Conservation (phyloP, 78 protist species). For the Dictyostelium firmibasis region DNA sequence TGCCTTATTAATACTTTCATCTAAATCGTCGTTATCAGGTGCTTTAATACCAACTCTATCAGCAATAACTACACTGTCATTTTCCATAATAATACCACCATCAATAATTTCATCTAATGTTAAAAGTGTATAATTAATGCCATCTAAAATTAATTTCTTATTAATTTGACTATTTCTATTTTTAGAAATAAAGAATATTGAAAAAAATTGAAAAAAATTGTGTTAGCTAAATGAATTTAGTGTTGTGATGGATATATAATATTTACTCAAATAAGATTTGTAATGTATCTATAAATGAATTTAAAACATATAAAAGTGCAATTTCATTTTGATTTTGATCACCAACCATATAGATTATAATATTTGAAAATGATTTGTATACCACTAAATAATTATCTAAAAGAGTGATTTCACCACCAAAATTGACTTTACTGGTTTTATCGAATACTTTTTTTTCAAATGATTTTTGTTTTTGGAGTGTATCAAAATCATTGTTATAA, state of each 20-base stretch:
- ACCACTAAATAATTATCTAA: slow-evolving; percentile 17
- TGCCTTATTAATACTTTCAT: slow-evolving; percentile 13
- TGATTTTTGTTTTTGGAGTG: slow-evolving; percentile 1
- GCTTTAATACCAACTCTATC: slow-evolving; percentile 46
- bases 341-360: slow-evolving; percentile 31
- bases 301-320: slow-evolving; percentile 38
- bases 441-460: slow-evolving; percentile 47
- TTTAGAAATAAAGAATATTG: neutral
- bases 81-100: slow-evolving; percentile 32
- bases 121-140: slow-evolving; percentile 18
- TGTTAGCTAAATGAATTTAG: too few relatives aligned
- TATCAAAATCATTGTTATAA: slow-evolving; percentile 30
- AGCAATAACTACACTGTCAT: slow-evolving; percentile 15
- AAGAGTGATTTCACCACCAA: slow-evolving; percentile 46
- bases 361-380: slow-evolving; percentile 28
- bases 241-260: too few relatives aligned
- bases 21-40: slow-evolving; percentile 8
- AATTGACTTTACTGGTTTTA: slow-evolving; percentile 25
- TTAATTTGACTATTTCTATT: neutral
- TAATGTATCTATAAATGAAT: slow-evolving; percentile 26
- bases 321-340: slow-evolving; percentile 41
- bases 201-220: neutral
- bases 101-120: slow-evolving; percentile 55
- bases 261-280: slow-evolving; percentile 23
- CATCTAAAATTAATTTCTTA: slow-evolving; percentile 14